Evolutionary conservation across 2,329 filamentous ascomycete genomes (phyloP), one percentile per base, ranked within the genome.

Genomic region (Hypoxylon rubiginosum): DNA sequence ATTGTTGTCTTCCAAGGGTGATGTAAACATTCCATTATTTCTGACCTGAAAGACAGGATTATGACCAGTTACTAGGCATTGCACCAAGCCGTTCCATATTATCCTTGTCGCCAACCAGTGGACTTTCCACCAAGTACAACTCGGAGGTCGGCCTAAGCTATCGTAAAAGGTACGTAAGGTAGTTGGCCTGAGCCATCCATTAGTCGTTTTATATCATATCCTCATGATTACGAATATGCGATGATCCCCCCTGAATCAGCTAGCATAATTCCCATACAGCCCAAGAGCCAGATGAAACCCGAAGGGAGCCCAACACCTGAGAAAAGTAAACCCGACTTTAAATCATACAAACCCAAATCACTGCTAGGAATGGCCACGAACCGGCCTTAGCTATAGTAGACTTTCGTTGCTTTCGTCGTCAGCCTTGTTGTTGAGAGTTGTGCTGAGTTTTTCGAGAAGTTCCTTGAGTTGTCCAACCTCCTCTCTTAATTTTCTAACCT

Each of bases 381-480:
- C 4, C 7, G n/a, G n/a, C 28, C 24, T 48, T 21, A 26, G 7
- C 43, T 19, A 17, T 46, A 73, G 39, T 49, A 73, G 51, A 59
- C 58, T 64, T 30, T 72, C 72, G 9, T 52, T 65, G 19, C 59
- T 64, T 30, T 72, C 72, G 8, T 53, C 62, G 21, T 67, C 64
- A 8, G 26, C 36, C 51, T 71, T 73, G 28, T 63, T 53, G 3
- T 60, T 64, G 0, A 76, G 46, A 8, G 45, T 70, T 52, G 68
- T 72, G 34, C 55, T 64, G 9, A 78, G 36, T 17, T 68, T 71
- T 56, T 72, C 69, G 55, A 89, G 64, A 75, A 88, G 73, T 3
- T 75, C 72, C 77, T 86, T 89, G 66, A 91, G 76, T 71, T 87
- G 82, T 11, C 84, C 82, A 8, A 91, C 81, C 73, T 91, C 90